Evolutionary conservation across 2,329 filamentous ascomycete genomes (phyloP).

Genomic region (Penicillium sp.): DNA sequence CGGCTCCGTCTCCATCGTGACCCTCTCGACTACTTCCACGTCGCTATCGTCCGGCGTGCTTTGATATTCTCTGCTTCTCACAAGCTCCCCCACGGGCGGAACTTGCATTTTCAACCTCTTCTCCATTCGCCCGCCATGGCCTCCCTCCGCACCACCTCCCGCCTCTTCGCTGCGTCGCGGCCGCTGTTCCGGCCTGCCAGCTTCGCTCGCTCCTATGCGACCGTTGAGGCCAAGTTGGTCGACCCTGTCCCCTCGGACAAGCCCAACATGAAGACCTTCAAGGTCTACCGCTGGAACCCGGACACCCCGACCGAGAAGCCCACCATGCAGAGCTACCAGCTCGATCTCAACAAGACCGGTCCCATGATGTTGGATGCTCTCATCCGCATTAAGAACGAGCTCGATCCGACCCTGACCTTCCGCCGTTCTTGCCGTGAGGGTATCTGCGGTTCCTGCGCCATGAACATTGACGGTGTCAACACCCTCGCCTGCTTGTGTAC

Average conservation of each 20-base stretch:
- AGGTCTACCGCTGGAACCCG: conserved; percentile 98
- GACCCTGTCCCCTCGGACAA: conserved; percentile 62
- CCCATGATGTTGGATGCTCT: conserved; percentile 98
- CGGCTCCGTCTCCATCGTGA: conserved; percentile 27
- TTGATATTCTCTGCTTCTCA: conserved; percentile 14
- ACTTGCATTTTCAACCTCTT: conserved; percentile 13
- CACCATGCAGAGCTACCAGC: conserved; percentile 88
- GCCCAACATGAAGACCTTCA: conserved; percentile 84
- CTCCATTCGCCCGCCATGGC: conserved; percentile 45
- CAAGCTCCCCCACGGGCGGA: conserved; percentile 11
- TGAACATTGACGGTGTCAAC: conserved; percentile 99
- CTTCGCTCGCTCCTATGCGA: conserved; percentile 53
- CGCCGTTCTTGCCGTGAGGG: conserved; percentile 94
- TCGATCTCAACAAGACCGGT: conserved; percentile 98
- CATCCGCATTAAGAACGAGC: conserved; percentile 98
- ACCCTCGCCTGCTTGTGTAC: conserved; percentile 96
- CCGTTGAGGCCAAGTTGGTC: conserved; percentile 58
- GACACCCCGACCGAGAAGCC: conserved; percentile 92
- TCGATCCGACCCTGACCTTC: conserved; percentile 96
- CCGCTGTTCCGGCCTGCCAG: conserved; percentile 47
- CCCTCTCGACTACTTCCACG: conserved; percentile 23
- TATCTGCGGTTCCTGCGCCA: conserved; percentile 97
- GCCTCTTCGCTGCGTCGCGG: conserved; percentile 48
- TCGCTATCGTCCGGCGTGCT: conserved; percentile 1
- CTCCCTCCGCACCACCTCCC: conserved; percentile 53